Evolutionary conservation across 148 eudicot genomes (phyloP).

Genomic region (Amaranthus cruentus): DNA sequence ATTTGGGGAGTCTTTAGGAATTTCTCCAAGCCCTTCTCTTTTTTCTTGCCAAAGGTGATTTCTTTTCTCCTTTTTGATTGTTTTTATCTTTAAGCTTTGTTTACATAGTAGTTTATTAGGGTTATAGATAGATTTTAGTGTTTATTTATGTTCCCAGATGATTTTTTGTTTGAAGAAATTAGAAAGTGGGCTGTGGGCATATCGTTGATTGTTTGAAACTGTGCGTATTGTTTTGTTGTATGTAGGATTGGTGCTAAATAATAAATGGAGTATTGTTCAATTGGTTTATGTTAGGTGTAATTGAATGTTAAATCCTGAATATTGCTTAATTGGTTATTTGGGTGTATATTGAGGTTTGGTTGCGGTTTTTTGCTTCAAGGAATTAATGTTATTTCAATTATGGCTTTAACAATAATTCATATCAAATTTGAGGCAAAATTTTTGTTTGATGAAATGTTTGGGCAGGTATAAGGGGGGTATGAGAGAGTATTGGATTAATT

Average conservation of each 20-base stretch:
- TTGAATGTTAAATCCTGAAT: not conserved
- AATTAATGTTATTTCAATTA: not conserved
- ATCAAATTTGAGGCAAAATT: too few species aligned
- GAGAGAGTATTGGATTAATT: too few species aligned
- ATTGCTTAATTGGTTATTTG: not conserved
- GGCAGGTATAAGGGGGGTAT: too few species aligned
- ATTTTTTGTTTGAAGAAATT: too few species aligned
- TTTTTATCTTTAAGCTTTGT: not conserved
- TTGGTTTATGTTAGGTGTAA: not conserved
- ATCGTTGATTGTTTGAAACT: too few species aligned
- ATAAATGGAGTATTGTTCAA: too few species aligned
- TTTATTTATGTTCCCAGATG: too few species aligned
- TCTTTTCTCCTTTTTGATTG: not conserved
- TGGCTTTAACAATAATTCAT: too few species aligned
- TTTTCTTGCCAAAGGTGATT: slow-evolving; percentile 65
- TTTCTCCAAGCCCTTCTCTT: slow-evolving; percentile 47
- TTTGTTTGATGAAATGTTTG: too few species aligned
- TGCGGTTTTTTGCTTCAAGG: not conserved
- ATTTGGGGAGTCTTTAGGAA: slow-evolving; percentile 42
- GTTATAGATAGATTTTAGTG: not conserved
- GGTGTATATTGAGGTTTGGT: not conserved
- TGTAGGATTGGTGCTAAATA: too few species aligned
- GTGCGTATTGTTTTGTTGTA: too few species aligned
- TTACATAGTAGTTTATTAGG: not conserved
- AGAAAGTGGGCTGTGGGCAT: too few species aligned